Percentiles rank a stretch among this genome's conserved stretches.
phyloP scores from a whole-genome alignment of 129 eudicot genomes.

The Helianthus tuberosus region DNA sequence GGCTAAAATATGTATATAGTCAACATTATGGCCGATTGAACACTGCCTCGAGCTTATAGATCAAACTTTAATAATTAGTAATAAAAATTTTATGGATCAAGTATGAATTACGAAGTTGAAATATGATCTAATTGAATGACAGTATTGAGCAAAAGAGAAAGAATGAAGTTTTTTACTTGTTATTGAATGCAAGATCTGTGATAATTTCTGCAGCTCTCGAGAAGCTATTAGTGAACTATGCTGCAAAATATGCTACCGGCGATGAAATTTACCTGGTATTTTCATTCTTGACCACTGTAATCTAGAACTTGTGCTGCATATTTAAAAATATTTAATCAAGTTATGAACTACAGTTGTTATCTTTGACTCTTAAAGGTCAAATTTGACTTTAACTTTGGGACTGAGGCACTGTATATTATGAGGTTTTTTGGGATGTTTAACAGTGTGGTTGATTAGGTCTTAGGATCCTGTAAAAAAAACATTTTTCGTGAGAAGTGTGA shows the following conservation, averaged over 20 bases:
- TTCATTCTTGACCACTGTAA: conserved; percentile 20
- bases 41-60: background rate
- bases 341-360: background rate
- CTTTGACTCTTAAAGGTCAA: no score
- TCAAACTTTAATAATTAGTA: background rate
- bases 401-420: no score
- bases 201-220: conserved; percentile 62
- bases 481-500: no score
- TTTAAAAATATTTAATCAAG: background rate
- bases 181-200: background rate
- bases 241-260: conserved; percentile 81
- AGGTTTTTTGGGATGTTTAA: no score
- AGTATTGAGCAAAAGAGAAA: background rate
- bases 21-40: background rate
- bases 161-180: background rate
- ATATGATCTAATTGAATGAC: background rate
- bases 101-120: no score
- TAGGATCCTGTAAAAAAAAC: no score
- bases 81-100: background rate
- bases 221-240: conserved; percentile 58
- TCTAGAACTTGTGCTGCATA: background rate
- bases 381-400: no score
- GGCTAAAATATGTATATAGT: background rate
- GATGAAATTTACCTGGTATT: conserved; percentile 75
- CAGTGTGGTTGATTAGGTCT: no score